phyloP scores from a whole-genome alignment of 1,139 yeast species.

The Taphrina communis region DNA sequence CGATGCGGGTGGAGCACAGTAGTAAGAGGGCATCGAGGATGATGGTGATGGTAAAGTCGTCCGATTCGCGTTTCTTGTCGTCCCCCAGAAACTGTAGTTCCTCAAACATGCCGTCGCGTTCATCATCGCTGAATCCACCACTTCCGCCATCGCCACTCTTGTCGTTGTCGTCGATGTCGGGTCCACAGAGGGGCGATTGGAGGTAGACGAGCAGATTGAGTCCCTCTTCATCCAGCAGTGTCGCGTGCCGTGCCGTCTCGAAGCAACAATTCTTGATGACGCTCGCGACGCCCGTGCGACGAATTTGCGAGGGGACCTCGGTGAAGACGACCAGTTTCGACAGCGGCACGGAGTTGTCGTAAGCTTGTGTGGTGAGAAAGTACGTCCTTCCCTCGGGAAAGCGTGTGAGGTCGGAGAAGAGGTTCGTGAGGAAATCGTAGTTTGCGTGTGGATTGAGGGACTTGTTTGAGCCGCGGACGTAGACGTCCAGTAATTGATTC shows the following conservation, averaged over 20 bases:
- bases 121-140: constrained; percentile 66
- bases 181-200: constrained; percentile 80
- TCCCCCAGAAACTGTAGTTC: constrained; percentile 80
- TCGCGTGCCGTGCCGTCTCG: constrained; percentile 71
- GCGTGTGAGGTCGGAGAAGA: constrained; percentile 89
- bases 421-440: constrained; percentile 82
- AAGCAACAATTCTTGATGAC: constrained; percentile 88
- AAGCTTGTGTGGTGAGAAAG: constrained; percentile 70
- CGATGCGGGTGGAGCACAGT: constrained; percentile 72
- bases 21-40: constrained; percentile 61
- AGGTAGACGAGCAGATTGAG: constrained; percentile 82
- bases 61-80: constrained; percentile 79
- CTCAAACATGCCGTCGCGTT: constrained; percentile 84
- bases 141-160: constrained; percentile 50
- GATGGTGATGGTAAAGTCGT: constrained; percentile 65
- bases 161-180: constrained; percentile 55
- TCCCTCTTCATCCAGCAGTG: constrained; percentile 61
- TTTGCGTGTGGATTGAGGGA: constrained; percentile 72
- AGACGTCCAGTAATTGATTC: constrained; percentile 87
- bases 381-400: constrained; percentile 73
- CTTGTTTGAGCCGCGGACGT: constrained; percentile 82
- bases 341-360: constrained; percentile 80
- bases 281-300: constrained; percentile 93
- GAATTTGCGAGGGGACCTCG: constrained; percentile 72
- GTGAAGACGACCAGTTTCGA: constrained; percentile 83